Evolutionary conservation across 345 rosid species (phyloP).

Genomic region (Stellera chamaejasme): DNA sequence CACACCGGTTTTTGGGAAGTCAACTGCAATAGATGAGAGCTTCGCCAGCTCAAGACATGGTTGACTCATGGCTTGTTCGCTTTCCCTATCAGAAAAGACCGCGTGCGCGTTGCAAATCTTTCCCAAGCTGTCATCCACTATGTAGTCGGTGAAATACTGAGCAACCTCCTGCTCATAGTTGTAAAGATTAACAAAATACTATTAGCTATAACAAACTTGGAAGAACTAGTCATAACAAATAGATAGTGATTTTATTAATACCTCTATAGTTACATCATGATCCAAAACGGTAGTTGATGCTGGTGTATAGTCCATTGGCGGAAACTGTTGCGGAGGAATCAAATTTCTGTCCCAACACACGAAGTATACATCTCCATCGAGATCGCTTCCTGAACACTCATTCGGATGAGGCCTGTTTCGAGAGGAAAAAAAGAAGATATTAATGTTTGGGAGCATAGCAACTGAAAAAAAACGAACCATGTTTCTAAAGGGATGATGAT

Average conservation of each 20-base stretch:
- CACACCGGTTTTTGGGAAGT: conserved; percentile 55
- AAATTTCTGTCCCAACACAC: conserved; percentile 66
- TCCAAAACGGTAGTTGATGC: conserved; percentile 39
- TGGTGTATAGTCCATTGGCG: conserved; percentile 69
- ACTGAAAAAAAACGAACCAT: too few relatives aligned
- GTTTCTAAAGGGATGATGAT: too few relatives aligned
- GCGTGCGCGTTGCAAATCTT: conserved; percentile 47
- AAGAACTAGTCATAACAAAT: too few relatives aligned
- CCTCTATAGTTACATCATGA: conserved; percentile 68
- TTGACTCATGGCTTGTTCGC: conserved; percentile 26
- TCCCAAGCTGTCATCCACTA: conserved; percentile 49
- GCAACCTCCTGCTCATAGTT: conserved; percentile 33
- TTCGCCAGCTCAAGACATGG: conserved; percentile 37
- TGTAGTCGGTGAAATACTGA: conserved; percentile 43
- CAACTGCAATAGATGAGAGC: conserved; percentile 42
- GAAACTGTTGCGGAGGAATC: conserved; percentile 29
- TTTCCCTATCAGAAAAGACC: conserved; percentile 37
- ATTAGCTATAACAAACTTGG: background rate
- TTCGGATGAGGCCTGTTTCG: conserved; percentile 63
- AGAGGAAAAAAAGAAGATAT: background rate
- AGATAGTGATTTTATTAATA: conserved; percentile 6
- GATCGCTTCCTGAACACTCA: conserved; percentile 76
- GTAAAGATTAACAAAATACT: background rate
- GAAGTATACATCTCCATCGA: conserved; percentile 77
- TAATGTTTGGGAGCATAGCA: too few relatives aligned